These are phyloP conservation scores for Argentina anserina DNA, from an alignment of 306 rosid genomes.

Conservation along the genomic window DNA sequence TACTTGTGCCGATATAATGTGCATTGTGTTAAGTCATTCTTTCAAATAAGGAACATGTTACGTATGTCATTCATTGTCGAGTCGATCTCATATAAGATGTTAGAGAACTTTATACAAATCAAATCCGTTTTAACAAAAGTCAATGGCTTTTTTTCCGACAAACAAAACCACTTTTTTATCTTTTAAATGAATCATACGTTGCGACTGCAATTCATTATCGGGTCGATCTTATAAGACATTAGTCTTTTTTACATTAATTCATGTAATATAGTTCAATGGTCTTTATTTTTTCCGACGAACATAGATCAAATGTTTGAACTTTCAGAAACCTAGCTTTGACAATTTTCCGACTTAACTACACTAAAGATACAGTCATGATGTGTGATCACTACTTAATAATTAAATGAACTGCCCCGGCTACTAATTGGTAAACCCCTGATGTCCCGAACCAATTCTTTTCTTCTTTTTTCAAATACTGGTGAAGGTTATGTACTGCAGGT, in stretches of 20 bases:
- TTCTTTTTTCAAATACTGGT: not conserved
- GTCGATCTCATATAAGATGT: not conserved
- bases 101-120: too few relatives aligned
- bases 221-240: too few relatives aligned
- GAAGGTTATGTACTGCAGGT: not conserved
- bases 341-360: not conserved
- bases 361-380: not conserved
- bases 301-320: not conserved
- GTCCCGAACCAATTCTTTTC: not conserved
- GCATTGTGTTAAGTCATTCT: not conserved
- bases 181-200: not conserved
- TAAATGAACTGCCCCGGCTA: not conserved
- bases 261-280: too few relatives aligned
- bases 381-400: not conserved
- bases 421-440: not conserved
- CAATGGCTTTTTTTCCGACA: too few relatives aligned
- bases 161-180: too few relatives aligned
- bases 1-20: not conserved
- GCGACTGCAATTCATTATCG: not conserved
- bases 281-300: too few relatives aligned
- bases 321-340: not conserved
- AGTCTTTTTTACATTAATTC: too few relatives aligned
- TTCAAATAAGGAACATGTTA: not conserved
- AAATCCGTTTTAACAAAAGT: too few relatives aligned
- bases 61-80: not conserved